Base-by-base conservation (phyloP, 73 alveolate genomes). In the Symbiodinium natans region DNA sequence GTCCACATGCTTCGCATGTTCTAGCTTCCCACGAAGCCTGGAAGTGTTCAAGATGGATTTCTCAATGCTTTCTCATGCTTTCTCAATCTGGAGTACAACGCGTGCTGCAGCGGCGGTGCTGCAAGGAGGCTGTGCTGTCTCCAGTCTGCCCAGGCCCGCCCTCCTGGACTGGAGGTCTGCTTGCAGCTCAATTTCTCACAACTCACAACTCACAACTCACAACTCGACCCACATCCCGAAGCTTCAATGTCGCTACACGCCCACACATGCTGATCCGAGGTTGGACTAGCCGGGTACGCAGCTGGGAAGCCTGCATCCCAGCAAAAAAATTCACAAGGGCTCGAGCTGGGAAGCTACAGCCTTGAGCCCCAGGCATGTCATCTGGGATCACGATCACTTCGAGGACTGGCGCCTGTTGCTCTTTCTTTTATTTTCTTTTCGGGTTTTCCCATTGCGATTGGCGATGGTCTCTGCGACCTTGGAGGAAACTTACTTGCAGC, bases 311-410 rank as follows among this genome's bases (percentile, higher is more conserved):
- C 38, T 21, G 59, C 39, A 36, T 36, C 82, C 88, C 5, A 63
- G 82, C 82, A 2, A 3, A 19, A 25, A 5, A 23, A 48, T 63
- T 21, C 36, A 13, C 8, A 27, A 29, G 38, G 8, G 63, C 23
- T 17, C 63, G 63, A 10, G 63, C 17, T 48, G 8, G 8, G 8
- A 8, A 48, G 17, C 23, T 8, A 17, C 17, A 63, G 19, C 21
- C n/a, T n/a, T 27, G 21, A 52, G 68, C 11, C 39, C 25, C 11
- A 86, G 95, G 95, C 95, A 88, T 40, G 95, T 88, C 43, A 29
- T 88, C 17, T 88, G 95, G 95, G 95, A 88, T 40, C 95, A 88
- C 36, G 86, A 88, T 48, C 42, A 48, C 41, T 86, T 86, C 83
- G 93, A 86, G 93, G 93, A 83, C 59, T 11, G 83, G n/a, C 54